These are phyloP conservation scores for Candida ulmi DNA, from an alignment of 805 yeast genomes.

Conservation along the genomic window DNA sequence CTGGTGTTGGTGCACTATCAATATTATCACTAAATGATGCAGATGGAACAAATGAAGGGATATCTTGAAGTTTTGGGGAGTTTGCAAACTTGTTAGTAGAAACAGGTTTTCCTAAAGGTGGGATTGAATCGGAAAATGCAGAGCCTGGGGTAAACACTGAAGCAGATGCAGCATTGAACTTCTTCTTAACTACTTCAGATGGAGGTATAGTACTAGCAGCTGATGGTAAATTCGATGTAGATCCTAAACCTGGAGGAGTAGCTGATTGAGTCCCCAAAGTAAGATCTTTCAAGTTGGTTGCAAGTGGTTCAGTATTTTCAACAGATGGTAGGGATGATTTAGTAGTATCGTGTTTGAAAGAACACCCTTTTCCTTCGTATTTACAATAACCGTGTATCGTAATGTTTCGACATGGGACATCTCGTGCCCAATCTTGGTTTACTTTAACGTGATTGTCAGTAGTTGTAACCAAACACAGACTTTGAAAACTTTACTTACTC, in stretches of 20 bases:
- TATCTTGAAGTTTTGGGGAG: constrained; percentile 34
- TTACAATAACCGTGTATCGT: constrained; percentile 85
- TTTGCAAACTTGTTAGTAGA: constrained; percentile 23
- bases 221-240: not conserved
- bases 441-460: constrained; percentile 1
- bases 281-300: not conserved
- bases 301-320: no score
- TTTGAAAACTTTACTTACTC: not conserved
- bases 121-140: constrained; percentile 3
- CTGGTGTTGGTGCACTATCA: constrained; percentile 13
- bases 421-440: constrained; percentile 50
- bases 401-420: constrained; percentile 78
- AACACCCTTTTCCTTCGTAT: constrained; percentile 83
- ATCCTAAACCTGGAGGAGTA: not conserved
- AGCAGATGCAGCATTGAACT: constrained; percentile 48
- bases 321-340: constrained; percentile 1
- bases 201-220: not conserved
- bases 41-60: constrained; percentile 24
- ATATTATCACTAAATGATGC: not conserved
- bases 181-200: constrained; percentile 27
- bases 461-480: no score
- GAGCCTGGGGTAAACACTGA: constrained; percentile 47
- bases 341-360: constrained; percentile 60
- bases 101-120: constrained; percentile 1
- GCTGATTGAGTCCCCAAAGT: not conserved